Evolutionary conservation across 805 yeast genomes (phyloP), one percentile per base, ranked within the genome.

Genomic region (Millerozyma miso): DNA sequence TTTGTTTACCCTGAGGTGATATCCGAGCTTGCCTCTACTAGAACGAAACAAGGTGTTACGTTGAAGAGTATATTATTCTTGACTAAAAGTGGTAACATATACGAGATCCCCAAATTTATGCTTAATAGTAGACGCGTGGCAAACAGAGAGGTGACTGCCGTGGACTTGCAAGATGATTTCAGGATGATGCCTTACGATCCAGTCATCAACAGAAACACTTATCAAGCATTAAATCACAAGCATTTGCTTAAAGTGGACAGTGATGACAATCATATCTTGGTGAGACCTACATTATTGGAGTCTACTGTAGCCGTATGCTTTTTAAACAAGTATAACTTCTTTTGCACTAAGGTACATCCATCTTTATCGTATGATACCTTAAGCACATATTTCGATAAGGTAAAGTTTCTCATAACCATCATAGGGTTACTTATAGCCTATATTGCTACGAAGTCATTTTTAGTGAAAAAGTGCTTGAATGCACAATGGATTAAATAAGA

Each of bases 321-420:
- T 31, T 64, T 80, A 36, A 87, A 84, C 15, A 47, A 55, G 20
- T 62, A 72, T 37, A 95, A 88, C 56, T 59, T 85, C 4, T 90
- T 86, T 65, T 86, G 90, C 55, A 83, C 95, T 0, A 71, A 80
- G 43, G 73, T 85, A 14, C 76, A 84, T 39, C 97, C 98, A 0
- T 87, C 97, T 0, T 77, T 78, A 35, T 86, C 88, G 33, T 90
- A 87, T 63, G 99, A 91, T 63, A 70, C 79, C 39, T 71, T 91
- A 59, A 77, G 81, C 19, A 65, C 73, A 23, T 71, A 73, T 40
- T 93, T 93, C 57, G 88, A 83, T 52, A 84, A 79, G 54, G 56
- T 67, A 12, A 83, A 80, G 51, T 73, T 91, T 35, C 37, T 84
- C 4, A 47, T 71, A 4, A 86, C 96, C 1, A 73, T 90, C 2